Percentiles rank a stretch among this genome's conserved stretches.
Conservation (phyloP, 1,284 basidiomycete species). For the Xerocomus cyaneibrunnescens region DNA sequence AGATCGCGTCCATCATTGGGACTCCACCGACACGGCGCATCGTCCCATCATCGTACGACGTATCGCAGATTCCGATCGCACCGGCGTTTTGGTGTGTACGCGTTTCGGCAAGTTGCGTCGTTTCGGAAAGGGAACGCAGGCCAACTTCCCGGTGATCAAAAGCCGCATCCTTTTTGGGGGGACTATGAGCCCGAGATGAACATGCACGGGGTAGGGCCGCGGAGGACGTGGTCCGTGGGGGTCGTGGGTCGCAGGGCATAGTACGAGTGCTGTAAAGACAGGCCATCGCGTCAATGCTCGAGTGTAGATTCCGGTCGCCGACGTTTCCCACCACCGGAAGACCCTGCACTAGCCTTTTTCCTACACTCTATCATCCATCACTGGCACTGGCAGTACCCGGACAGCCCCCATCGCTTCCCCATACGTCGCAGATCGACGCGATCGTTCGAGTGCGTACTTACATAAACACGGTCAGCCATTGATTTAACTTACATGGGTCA, state of each 20-base stretch:
- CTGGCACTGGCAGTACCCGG: not conserved
- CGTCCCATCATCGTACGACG: no score
- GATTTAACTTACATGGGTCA: not conserved
- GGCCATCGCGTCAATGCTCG: no score
- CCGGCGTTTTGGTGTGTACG: not conserved
- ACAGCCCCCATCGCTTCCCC: conserved; percentile 1
- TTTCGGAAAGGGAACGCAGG: not conserved
- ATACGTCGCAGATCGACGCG: conserved; percentile 1
- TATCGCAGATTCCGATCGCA: not conserved
- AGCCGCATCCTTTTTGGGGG: not conserved
- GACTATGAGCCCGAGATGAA: no score
- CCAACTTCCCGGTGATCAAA: not conserved
- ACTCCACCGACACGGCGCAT: no score
- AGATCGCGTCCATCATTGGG: no score
- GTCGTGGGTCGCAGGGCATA: no score
- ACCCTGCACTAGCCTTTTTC: not conserved
- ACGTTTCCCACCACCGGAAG: not conserved
- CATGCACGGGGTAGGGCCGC: not conserved
- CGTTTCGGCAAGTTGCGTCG: not conserved
- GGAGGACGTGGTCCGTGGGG: not conserved
- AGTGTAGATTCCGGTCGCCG: not conserved
- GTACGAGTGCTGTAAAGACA: no score
- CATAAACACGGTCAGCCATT: not conserved
- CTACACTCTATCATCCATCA: not conserved
- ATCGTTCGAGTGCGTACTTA: not conserved